Base-by-base conservation (phyloP, 352 stramenopile genomes). In the Aphanomyces invadans region DNA sequence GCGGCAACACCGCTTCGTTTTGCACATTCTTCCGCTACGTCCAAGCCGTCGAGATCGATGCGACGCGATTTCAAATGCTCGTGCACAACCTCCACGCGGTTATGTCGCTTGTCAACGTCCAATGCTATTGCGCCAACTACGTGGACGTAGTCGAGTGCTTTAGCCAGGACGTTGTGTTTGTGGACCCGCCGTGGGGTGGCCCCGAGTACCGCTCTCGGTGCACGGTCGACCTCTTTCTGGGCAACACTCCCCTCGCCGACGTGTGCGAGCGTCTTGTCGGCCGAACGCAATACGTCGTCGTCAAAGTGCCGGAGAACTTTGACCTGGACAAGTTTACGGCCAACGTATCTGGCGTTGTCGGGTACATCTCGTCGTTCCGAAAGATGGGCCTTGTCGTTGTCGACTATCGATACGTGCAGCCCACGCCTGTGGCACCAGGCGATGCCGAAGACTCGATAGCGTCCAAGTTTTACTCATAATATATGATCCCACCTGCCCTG, bases 281-380 rank as follows among this genome's bases (percentile, higher is more conserved):
- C 3, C 72, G 66, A 26, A 62, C 80, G 44, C 74, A 86, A 65
- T 81, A 77, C 49, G 73, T 91, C n/a, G 73, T 90, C 28, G 65
- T 93, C 45, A 93, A 93, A 55, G 82, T 91, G 36, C 85, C 85
- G 17, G 88, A 73, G 19, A 93, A 93, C 65, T 93, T 91, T 68
- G 82, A 93, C 66, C 72, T 80, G 23, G 78, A 79, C 2, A 88
- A 87, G 65, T 90, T 92, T 56, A 75, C 83, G 1, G 62, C 70
- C 33, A 65, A 74, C 28, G 81, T 91, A 4, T 80, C 79, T 0
- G 83, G 83, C 15, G 73, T 71, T 0, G 81, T 91, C 15, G 72
- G 71, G 0, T 83, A 88, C 23, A 72, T 78, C 0, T 77, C 78
- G 19, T 78, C 89, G 48, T 78, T 91, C 10, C 87, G 88, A 64